A percentile compares a stretch with the other conserved stretches of the same genome.
Evolutionary conservation across 2,329 filamentous ascomycete species (phyloP).

Genomic region (Venturia pyrina): DNA sequence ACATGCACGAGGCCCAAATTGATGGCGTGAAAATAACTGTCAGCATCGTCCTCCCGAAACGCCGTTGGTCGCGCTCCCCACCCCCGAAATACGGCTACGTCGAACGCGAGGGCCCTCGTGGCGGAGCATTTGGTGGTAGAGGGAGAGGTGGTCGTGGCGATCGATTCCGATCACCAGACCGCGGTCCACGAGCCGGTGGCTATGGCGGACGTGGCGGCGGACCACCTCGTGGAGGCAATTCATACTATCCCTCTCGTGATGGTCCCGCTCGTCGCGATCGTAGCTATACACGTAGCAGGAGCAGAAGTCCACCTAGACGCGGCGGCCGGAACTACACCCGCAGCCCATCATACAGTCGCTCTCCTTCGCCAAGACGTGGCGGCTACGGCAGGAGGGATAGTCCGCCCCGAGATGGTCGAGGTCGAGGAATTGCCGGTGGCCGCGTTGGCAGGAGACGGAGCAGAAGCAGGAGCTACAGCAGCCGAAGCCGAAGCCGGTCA

Average conservation of each 20-base stretch:
- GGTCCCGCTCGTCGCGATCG: not conserved
- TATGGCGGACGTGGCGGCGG: conserved; percentile 7
- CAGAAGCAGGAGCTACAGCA: conserved; percentile 22
- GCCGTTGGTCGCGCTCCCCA: conserved; percentile 72
- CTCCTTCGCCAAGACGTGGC: conserved; percentile 18
- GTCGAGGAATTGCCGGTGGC: conserved; percentile 8
- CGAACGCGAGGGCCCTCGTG: conserved; percentile 16
- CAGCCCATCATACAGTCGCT: conserved; percentile 21
- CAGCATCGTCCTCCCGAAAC: conserved; percentile 75
- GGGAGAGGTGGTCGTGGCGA: conserved; percentile 13
- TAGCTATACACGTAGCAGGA: conserved; percentile 8
- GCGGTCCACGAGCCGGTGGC: not conserved
- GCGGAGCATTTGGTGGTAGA: conserved; percentile 16
- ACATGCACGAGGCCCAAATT: conserved; percentile 96
- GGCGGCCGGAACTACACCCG: conserved; percentile 17
- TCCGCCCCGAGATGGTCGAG: conserved; percentile 11
- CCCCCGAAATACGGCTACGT: conserved; percentile 35
- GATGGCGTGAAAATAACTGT: conserved; percentile 77
- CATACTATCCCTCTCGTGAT: not conserved
- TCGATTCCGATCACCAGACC: not conserved
- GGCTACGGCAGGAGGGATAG: conserved; percentile 29
- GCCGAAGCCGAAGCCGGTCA: conserved; percentile 11
- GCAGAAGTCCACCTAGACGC: conserved; percentile 6
- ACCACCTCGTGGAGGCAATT: not conserved
- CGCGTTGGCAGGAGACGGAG: conserved; percentile 21